Conservation (phyloP, 2,329 filamentous ascomycete genomes). For the Fusarium bulbicola region DNA sequence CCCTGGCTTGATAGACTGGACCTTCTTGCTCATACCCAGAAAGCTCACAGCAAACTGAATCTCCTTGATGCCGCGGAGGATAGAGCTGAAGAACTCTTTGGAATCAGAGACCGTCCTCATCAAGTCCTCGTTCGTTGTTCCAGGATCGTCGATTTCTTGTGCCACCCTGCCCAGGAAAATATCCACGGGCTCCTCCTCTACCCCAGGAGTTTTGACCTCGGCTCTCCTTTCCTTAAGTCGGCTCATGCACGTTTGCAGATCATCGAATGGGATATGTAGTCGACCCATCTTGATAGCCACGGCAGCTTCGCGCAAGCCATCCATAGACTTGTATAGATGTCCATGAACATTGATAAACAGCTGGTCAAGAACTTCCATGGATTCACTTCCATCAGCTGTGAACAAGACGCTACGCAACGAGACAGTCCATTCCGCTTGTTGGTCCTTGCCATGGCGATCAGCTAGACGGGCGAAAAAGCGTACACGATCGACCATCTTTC, state of each 20-base stretch:
- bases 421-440: constrained; percentile 94
- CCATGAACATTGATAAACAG: constrained; percentile 91
- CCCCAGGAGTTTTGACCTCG: constrained; percentile 48
- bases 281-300: constrained; percentile 91
- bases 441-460: constrained; percentile 61
- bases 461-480: constrained; percentile 86
- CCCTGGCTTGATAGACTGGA: constrained; percentile 72
- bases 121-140: constrained; percentile 72
- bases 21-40: constrained; percentile 83
- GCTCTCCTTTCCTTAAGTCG: constrained; percentile 60
- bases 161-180: constrained; percentile 77
- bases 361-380: constrained; percentile 88
- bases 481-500: constrained; percentile 89
- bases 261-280: constrained; percentile 90
- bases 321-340: constrained; percentile 82
- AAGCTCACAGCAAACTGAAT: constrained; percentile 95
- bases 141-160: constrained; percentile 75
- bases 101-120: constrained; percentile 90
- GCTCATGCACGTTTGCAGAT: constrained; percentile 72
- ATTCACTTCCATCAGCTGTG: constrained; percentile 83
- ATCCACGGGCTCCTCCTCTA: constrained; percentile 63
- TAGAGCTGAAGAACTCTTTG: constrained; percentile 89
- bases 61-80: constrained; percentile 92
- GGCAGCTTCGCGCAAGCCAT: constrained; percentile 89
- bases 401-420: constrained; percentile 87